Base-by-base conservation (phyloP, 768 basidiomycete species). In the Mycena kentingensis region DNA sequence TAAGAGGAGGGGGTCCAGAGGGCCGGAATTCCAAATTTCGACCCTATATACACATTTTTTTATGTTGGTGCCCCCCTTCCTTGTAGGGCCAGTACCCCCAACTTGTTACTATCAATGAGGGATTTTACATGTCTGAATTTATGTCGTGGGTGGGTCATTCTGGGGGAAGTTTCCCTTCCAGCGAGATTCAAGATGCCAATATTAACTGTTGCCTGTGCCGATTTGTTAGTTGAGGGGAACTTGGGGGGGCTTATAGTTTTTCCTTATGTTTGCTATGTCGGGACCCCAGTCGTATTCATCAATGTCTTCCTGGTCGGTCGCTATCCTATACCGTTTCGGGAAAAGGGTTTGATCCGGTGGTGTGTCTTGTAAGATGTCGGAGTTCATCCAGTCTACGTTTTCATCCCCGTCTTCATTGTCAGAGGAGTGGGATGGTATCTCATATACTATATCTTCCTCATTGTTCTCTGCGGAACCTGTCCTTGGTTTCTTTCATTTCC, bases 121-220 rank as follows among this genome's bases (percentile, higher is more conserved):
- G 41, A 31, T n/a, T 58, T 52, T 3, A 67, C 36, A 3, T 34
- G 24, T 16, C 31, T 2, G 60, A 65, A 65, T 51, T 67, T 67
- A 32, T 57, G 16, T 2, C 43, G 22, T 2, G 12, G 5, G 25
- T 45, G 25, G 15, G n/a, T 4, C 21, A 43, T 54, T 11, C 16
- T 41, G 16, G 25, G 7, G n/a, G 5, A 26, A 12, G 28, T 39
- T 21, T 19, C 52, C 12, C 55, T 28, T 0, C 62, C 60, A 26
- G 38, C 59, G 5, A 63, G 55, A 25, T 60, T 64, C 12, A 53
- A 49, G 11, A 52, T 51, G 0, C 44, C 46, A 1, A 55, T 28
- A 15, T 22, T 36, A 2, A 60, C 3, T 6, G 32, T 36, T 6
- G 54, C 46, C 24, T 28, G 31, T 12, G 46, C 46, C 21, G 31